Evolutionary conservation across 495 filamentous ascomycete genomes (phyloP), one percentile per base, ranked within the genome.

Genomic region (Choiromyces venosus): DNA sequence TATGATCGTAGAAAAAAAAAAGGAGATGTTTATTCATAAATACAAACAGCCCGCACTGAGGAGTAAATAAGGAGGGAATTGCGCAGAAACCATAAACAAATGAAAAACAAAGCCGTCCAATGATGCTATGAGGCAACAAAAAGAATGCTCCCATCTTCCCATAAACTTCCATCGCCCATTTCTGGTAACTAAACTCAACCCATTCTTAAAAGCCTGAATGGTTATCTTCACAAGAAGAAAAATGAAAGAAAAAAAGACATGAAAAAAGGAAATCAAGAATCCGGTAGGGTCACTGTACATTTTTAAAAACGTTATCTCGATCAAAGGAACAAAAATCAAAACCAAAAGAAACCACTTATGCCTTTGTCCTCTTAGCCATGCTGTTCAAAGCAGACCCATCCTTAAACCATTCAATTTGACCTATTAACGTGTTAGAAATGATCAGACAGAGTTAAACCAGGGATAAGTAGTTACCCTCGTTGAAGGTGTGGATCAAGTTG

Each of bases 381-480:
- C 93, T 96, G 88, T 99, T 99, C 80, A 99, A 86, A 68, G 95
- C 95, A 80, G 91, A 93, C 73, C 95, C 95, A 81, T 97, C 92
- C 85, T 92, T 92, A 89, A 99, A 99, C 95, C 95, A 99, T 86
- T 96, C 89, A 71, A 98, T 92, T 87, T 99, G 95, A 72, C 89
- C 87, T 78, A 33, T 29, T 65, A 40, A 33, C 29, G 19, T 4
- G 65, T 77, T 69, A 77, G 69, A 21, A 68, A 44, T 65, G 29
- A 25, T 44, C 12, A 36, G 8, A 35, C 64, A 12, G 40, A 8
- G 46, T 39, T 25, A 42, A 33, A 7, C n/a, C 14, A 42, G 61
- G 40, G 21, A 37, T 39, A 29, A 71, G 10, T 37, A 74, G 61
- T 33, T 67, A 79, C 78, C 80, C 83, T 91, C 92, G 86, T 99